Evolutionary conservation across 495 filamentous ascomycete genomes (phyloP).

Genomic region (Geoglossum glabrum): DNA sequence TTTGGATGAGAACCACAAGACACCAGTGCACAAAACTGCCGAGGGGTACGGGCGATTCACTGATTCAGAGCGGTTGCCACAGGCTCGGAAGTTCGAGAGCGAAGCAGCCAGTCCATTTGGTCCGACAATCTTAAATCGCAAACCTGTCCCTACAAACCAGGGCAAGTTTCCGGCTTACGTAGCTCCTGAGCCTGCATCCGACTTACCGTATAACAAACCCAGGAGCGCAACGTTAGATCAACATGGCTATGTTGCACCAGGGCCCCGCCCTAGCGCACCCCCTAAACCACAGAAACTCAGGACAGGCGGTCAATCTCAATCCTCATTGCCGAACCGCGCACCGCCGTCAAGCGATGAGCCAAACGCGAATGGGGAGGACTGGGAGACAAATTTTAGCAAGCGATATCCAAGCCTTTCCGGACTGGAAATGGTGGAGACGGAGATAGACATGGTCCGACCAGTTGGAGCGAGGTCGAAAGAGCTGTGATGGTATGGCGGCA

Average conservation of each 20-base stretch:
- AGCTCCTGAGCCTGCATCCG: neutral
- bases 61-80: constrained; percentile 20
- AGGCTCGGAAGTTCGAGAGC: neutral
- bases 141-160: neutral
- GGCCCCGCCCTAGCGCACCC: constrained; percentile 4
- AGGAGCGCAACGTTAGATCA: neutral
- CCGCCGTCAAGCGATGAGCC: neutral
- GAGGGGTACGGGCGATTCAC: constrained; percentile 79
- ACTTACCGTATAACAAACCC: neutral
- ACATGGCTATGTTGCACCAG: neutral
- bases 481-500: neutral
- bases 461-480: neutral
- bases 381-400: constrained; percentile 57
- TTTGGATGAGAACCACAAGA: constrained; percentile 55
- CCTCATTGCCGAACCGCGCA: neutral
- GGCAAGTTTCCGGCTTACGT: neutral
- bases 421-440: constrained; percentile 68
- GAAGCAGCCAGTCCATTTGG: neutral
- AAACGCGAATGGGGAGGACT: constrained; percentile 27
- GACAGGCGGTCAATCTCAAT: neutral
- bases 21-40: constrained; percentile 45
- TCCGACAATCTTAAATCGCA: neutral
- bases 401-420: constrained; percentile 62
- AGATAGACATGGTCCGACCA: constrained; percentile 23
- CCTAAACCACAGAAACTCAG: constrained; percentile 6